phyloP scores from a whole-genome alignment of 169 alveolate genomes.

The Plasmodium ovale region DNA sequence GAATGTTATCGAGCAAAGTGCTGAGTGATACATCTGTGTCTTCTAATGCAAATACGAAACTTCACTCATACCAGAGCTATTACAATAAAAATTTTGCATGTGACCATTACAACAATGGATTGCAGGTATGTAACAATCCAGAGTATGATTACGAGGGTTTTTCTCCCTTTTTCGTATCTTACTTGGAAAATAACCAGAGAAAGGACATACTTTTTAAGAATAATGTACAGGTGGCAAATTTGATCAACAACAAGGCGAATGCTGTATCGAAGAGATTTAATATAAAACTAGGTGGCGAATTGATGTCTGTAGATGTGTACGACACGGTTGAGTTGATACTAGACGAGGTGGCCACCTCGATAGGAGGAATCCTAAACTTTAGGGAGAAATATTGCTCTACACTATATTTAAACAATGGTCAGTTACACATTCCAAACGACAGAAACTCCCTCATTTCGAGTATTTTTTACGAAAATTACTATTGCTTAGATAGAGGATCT shows the following conservation, averaged over 20 bases:
- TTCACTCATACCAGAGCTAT: background rate
- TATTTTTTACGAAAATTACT: slow-evolving; percentile 25
- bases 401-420: slow-evolving; percentile 27
- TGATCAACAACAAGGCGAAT: background rate
- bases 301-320: slow-evolving; percentile 41
- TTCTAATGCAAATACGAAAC: background rate
- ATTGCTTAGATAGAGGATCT: slow-evolving; percentile 38
- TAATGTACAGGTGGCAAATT: slow-evolving; percentile 12
- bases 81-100: slow-evolving; percentile 4
- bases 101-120: slow-evolving; percentile 36
- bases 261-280: slow-evolving; percentile 28
- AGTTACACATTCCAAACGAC: slow-evolving; percentile 35
- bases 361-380: slow-evolving; percentile 42
- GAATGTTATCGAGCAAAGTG: background rate
- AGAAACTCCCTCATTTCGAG: slow-evolving; percentile 29
- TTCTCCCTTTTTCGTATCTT: slow-evolving; percentile 52
- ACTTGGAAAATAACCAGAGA: slow-evolving; percentile 61
- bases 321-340: slow-evolving; percentile 10
- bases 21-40: too few relatives aligned
- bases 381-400: slow-evolving; percentile 10
- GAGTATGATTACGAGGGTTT: slow-evolving; percentile 11
- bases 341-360: slow-evolving; percentile 31
- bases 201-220: slow-evolving; percentile 46
- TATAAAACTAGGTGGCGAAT: slow-evolving; percentile 26
- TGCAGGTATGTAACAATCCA: slow-evolving; percentile 34